Percentiles rank a stretch among this genome's conserved stretches.
Conservation (phyloP, 331 rosid genomes). For the Acacia concinna region DNA sequence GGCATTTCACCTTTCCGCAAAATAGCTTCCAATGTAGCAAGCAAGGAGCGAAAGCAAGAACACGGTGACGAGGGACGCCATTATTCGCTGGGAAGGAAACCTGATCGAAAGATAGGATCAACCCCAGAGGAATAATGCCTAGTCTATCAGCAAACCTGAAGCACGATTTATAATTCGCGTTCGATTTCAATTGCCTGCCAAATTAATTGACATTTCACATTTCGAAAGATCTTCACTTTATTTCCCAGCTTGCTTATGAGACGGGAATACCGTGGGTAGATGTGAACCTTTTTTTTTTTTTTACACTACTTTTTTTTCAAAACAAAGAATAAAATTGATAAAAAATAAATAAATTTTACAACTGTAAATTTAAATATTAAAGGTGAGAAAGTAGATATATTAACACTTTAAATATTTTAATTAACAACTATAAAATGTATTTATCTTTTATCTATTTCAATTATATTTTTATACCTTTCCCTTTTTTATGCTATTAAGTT, state of each 20-base stretch:
- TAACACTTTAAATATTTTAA: too few relatives aligned
- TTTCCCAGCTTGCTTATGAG: neutral
- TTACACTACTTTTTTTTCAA: too few relatives aligned
- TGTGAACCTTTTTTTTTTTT: neutral
- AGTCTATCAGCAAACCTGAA: neutral
- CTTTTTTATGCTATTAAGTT: too few relatives aligned
- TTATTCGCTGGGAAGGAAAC: neutral
- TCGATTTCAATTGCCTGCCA: neutral
- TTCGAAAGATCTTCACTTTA: neutral
- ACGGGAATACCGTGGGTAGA: too few relatives aligned
- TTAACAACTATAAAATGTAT: too few relatives aligned
- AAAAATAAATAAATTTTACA: too few relatives aligned
- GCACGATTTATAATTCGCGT: neutral
- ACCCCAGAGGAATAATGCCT: neutral
- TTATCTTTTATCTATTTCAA: too few relatives aligned
- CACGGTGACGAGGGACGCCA: neutral
- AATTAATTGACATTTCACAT: neutral
- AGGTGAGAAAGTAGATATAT: too few relatives aligned
- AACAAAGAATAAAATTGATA: too few relatives aligned
- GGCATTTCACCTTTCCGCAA: constrained; percentile 41
- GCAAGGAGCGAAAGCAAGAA: constrained; percentile 1
- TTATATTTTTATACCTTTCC: too few relatives aligned
- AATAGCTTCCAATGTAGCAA: constrained; percentile 18
- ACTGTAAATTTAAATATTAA: too few relatives aligned
- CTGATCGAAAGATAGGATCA: neutral